These are phyloP conservation scores for Brassica carinata DNA, from an alignment of 345 rosid species.

Conservation along the genomic window DNA sequence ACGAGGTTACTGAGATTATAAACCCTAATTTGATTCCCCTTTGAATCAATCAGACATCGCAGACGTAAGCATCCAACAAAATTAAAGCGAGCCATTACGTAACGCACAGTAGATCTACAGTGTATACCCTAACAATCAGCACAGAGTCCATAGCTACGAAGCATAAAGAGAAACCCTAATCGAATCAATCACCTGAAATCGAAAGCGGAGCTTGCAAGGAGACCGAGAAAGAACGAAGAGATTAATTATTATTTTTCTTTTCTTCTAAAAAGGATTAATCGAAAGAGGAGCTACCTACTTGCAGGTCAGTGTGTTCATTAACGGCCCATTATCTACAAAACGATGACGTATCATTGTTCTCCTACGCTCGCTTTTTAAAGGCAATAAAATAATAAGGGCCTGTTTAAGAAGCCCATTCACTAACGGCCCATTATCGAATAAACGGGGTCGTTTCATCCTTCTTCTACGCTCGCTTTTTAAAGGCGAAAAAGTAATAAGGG, in stretches of 20 bases:
- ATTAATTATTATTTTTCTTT: neutral
- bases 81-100: neutral
- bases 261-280: neutral
- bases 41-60: neutral
- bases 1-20: constrained; percentile 2
- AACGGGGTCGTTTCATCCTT: neutral
- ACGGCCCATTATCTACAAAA: constrained; percentile 21
- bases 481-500: constrained; percentile 16
- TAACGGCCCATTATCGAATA: neutral
- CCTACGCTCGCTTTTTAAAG: constrained; percentile 25
- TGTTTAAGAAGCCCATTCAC: neutral
- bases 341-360: neutral
- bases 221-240: neutral
- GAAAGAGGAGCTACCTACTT: no score
- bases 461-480: neutral
- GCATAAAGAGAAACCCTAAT: neutral
- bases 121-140: constrained; percentile 8
- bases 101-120: constrained; percentile 26
- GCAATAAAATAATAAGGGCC: neutral
- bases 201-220: constrained; percentile 24
- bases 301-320: neutral
- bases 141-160: neutral
- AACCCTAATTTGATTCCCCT: neutral
- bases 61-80: neutral
- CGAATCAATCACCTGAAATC: constrained; percentile 42